Percentiles rank a stretch among this genome's conserved stretches.
Conservation (phyloP, 163 green algal genomes). For the Chloroidium sp. region DNA sequence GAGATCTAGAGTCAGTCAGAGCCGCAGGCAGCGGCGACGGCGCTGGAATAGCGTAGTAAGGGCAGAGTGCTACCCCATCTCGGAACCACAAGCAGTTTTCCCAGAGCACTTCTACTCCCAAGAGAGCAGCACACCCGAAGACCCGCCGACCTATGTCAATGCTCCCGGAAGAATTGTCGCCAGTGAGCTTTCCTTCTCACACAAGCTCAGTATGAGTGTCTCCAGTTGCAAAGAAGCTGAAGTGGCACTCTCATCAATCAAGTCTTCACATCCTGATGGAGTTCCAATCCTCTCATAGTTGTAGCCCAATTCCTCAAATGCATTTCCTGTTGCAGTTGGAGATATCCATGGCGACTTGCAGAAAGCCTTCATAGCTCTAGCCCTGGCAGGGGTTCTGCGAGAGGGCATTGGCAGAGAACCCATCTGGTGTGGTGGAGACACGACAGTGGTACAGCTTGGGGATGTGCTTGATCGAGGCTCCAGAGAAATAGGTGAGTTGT, state of each 20-base stretch:
- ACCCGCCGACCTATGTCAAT: constrained; percentile 30
- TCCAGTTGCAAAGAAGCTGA: too few species aligned
- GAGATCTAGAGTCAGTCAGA: too few species aligned
- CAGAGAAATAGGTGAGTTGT: constrained; percentile 66
- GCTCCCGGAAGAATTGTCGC: constrained; percentile 66
- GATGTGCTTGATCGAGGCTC: constrained; percentile 71
- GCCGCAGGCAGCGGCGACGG: too few species aligned
- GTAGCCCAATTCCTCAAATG: neutral
- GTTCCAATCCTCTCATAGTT: neutral
- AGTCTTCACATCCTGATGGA: neutral
- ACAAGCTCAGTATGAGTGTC: too few species aligned
- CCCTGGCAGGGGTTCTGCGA: constrained; percentile 57
- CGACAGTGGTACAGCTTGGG: constrained; percentile 55
- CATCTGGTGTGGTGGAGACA: constrained; percentile 58
- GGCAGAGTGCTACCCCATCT: too few species aligned
- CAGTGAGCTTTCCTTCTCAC: constrained; percentile 36
- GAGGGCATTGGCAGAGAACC: constrained; percentile 40
- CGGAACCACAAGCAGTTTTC: too few species aligned
- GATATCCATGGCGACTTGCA: constrained; percentile 85
- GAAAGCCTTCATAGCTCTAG: constrained; percentile 68
- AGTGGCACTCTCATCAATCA: too few species aligned
- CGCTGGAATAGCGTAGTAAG: too few species aligned
- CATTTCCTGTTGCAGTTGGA: constrained; percentile 50
- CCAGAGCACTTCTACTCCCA: too few species aligned
- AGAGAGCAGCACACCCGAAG: neutral